phyloP scores from a whole-genome alignment of 768 basidiomycete genomes.

The Tulasnella sp. region DNA sequence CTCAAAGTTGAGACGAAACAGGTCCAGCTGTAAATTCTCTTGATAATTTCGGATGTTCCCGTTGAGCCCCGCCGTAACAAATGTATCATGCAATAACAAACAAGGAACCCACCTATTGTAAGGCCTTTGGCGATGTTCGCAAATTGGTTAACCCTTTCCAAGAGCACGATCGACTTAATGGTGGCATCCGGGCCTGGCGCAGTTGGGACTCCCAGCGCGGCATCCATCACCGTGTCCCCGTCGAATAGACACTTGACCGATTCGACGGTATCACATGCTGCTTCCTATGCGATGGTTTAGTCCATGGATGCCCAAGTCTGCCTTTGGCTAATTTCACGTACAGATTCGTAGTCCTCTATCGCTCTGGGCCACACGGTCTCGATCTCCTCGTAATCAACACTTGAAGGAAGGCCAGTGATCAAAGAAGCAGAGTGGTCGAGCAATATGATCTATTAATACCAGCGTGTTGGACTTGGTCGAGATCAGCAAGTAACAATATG shows the following conservation, averaged over 20 bases:
- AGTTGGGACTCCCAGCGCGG: background rate
- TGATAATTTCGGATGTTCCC: too few relatives aligned
- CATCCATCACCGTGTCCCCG: background rate
- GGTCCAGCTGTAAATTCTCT: too few relatives aligned
- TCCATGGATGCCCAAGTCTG: too few relatives aligned
- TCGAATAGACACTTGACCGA: conserved; percentile 11
- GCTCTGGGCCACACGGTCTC: conserved; percentile 14
- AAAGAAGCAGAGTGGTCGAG: conserved; percentile 13
- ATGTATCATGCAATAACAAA: too few relatives aligned
- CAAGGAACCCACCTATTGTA: background rate
- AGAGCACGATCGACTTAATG: conserved; percentile 9
- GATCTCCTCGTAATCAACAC: conserved; percentile 11
- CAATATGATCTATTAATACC: conserved; percentile 11
- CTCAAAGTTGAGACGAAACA: too few relatives aligned
- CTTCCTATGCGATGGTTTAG: too few relatives aligned
- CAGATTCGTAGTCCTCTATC: conserved; percentile 12
- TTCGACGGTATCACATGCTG: too few relatives aligned
- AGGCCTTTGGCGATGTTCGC: background rate
- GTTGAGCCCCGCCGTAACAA: too few relatives aligned
- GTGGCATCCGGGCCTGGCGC: background rate
- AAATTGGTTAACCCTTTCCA: conserved; percentile 4
- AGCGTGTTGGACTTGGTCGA: background rate
- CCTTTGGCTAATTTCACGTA: too few relatives aligned
- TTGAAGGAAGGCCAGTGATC: conserved; percentile 12
- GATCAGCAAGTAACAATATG: background rate